Percentiles rank a stretch among this genome's conserved stretches.
phyloP scores from a whole-genome alignment of 108 stramenopile species.

The Nannochloropsis granulata region DNA sequence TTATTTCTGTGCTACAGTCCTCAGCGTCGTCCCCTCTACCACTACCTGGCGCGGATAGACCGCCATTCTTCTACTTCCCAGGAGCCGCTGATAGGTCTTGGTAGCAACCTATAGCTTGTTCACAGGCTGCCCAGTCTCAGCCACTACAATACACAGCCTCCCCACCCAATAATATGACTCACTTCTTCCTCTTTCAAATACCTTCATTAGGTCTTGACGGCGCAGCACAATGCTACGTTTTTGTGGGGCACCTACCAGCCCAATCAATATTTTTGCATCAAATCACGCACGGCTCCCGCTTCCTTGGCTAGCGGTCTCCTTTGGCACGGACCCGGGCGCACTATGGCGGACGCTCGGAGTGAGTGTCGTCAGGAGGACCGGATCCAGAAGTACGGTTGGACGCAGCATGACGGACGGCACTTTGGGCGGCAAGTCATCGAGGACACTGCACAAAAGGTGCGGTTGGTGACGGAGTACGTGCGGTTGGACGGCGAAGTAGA shows the following conservation, averaged over 20 bases:
- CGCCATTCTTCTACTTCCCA: too few species aligned
- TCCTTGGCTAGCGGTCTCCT: conserved; percentile 8
- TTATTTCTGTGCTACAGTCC: too few species aligned
- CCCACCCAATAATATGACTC: too few species aligned
- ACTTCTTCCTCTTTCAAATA: too few species aligned
- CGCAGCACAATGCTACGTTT: conserved; percentile 11
- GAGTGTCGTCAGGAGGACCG: conserved; percentile 22
- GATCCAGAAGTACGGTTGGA: conserved; percentile 10
- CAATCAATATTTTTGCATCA: conserved; percentile 17
- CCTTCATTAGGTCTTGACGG: neutral
- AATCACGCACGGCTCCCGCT: conserved; percentile 13
- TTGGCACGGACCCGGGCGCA: conserved; percentile 6
- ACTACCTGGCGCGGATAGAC: too few species aligned
- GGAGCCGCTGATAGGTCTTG: too few species aligned
- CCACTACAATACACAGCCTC: too few species aligned
- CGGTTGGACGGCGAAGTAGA: neutral
- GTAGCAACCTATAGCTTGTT: too few species aligned
- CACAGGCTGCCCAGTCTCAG: too few species aligned
- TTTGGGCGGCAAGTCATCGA: conserved; percentile 17
- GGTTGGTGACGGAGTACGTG: conserved; percentile 4
- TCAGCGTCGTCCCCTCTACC: too few species aligned
- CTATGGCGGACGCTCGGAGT: neutral
- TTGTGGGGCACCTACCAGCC: conserved; percentile 28
- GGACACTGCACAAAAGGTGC: neutral
- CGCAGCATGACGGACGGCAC: conserved; percentile 12